phyloP scores from a whole-genome alignment of 176 grass and related monocot genomes.

The Areca catechu region DNA sequence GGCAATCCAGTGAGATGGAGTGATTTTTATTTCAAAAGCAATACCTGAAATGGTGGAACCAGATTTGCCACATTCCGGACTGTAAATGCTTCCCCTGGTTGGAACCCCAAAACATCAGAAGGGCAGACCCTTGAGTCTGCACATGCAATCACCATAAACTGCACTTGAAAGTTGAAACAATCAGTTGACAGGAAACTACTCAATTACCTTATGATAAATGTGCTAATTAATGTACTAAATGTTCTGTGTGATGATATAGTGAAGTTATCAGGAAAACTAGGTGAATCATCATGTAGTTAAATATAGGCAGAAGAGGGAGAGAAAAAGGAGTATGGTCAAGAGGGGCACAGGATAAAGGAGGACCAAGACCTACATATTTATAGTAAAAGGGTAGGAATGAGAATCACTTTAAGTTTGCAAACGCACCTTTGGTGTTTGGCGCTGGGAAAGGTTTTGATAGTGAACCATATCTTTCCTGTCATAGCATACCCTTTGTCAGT shows the following conservation, averaged over 20 bases:
- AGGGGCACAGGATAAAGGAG: too few species aligned
- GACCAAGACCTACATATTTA: too few species aligned
- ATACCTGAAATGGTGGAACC: slow-evolving; percentile 80
- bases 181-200: slow-evolving; percentile 11
- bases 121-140: slow-evolving; percentile 88
- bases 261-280: too few species aligned
- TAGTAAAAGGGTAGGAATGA: too few species aligned
- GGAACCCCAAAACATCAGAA: slow-evolving; percentile 66
- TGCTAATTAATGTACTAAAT: too few species aligned
- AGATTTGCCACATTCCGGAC: slow-evolving; percentile 96
- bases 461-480: slow-evolving; percentile 42
- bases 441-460: slow-evolving; percentile 58
- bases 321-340: too few species aligned
- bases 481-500: slow-evolving; percentile 24
- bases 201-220: too few species aligned
- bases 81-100: slow-evolving; percentile 87
- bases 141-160: slow-evolving; percentile 97
- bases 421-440: slow-evolving; percentile 76
- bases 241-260: too few species aligned
- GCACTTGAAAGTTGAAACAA: slow-evolving; percentile 27
- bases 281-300: too few species aligned
- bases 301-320: too few species aligned
- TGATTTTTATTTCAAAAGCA: too few species aligned
- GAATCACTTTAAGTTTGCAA: background rate
- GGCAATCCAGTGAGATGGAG: too few species aligned